A percentile compares a stretch with the other conserved stretches of the same genome.
These are phyloP conservation scores for Pseudohyphozyma bogoriensis DNA, from an alignment of 768 basidiomycete genomes.

Conservation along the genomic window DNA sequence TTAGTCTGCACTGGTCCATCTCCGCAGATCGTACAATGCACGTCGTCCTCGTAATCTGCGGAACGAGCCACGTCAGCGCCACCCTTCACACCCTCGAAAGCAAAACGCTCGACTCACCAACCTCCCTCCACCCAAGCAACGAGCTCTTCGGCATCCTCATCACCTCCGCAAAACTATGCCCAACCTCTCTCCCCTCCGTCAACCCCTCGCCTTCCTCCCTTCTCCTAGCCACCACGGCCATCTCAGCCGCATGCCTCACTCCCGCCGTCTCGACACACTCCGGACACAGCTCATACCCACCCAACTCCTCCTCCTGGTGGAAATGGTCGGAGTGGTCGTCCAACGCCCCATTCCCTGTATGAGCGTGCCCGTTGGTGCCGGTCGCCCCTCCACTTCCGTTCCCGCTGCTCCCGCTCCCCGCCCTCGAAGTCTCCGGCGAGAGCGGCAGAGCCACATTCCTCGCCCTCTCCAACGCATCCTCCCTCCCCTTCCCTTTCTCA, in stretches of 20 bases:
- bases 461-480: neutral
- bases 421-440: neutral
- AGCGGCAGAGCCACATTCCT: neutral
- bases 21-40: neutral
- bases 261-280: neutral
- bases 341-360: too few species aligned
- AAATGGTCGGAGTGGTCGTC: too few species aligned
- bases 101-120: neutral
- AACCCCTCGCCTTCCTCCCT: neutral
- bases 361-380: too few species aligned
- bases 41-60: constrained; percentile 4
- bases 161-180: neutral
- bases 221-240: neutral
- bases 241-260: neutral
- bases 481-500: neutral
- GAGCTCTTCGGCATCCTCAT: constrained; percentile 1
- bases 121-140: neutral
- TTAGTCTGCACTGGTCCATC: neutral
- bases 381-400: too few species aligned
- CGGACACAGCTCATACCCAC: neutral
- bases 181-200: neutral
- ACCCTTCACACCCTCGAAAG: neutral
- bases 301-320: neutral
- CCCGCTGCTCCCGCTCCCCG: too few species aligned
- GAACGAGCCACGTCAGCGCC: neutral